A percentile compares a stretch with the other conserved stretches of the same genome.
phyloP scores from a whole-genome alignment of 164 flowering plant species.

The Vitis vinifera region DNA sequence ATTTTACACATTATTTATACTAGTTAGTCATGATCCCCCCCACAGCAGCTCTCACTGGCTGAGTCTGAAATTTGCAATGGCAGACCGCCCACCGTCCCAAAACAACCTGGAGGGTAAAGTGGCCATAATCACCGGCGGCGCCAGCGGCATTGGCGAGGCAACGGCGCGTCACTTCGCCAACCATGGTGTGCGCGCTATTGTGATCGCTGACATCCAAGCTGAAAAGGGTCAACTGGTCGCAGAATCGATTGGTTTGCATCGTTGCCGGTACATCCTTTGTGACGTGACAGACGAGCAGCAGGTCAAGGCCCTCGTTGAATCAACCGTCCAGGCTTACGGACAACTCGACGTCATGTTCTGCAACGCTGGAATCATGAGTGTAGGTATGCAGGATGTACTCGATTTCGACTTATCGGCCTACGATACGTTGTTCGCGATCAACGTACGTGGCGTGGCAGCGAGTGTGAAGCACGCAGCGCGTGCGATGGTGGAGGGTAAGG shows the following conservation, averaged over 20 bases:
- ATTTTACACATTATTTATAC: too few species aligned
- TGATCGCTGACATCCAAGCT: conserved; percentile 31
- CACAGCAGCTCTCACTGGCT: too few species aligned
- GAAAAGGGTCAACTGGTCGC: conserved; percentile 14
- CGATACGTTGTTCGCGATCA: conserved; percentile 8
- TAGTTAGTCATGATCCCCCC: too few species aligned
- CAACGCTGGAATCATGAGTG: too few species aligned
- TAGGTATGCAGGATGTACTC: conserved; percentile 7
- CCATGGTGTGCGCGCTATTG: conserved; percentile 17
- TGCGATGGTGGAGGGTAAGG: conserved; percentile 17
- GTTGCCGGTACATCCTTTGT: conserved; percentile 19
- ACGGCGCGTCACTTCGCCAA: conserved; percentile 21
- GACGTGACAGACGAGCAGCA: conserved; percentile 29
- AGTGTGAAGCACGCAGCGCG: conserved; percentile 18
- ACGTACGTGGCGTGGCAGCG: conserved; percentile 16
- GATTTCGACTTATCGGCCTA: conserved; percentile 4
- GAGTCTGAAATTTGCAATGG: too few species aligned
- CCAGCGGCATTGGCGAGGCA: conserved; percentile 26
- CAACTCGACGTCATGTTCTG: conserved; percentile 18
- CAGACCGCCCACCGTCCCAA: too few species aligned
- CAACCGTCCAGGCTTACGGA: conserved; percentile 15
- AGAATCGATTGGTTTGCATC: conserved; percentile 11
- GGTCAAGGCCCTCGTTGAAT: conserved; percentile 11
- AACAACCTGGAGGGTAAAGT: conserved; percentile 14
- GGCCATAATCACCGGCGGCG: conserved; percentile 25